phyloP scores from a whole-genome alignment of 352 stramenopile genomes.

The Globisporangium cederbergense region DNA sequence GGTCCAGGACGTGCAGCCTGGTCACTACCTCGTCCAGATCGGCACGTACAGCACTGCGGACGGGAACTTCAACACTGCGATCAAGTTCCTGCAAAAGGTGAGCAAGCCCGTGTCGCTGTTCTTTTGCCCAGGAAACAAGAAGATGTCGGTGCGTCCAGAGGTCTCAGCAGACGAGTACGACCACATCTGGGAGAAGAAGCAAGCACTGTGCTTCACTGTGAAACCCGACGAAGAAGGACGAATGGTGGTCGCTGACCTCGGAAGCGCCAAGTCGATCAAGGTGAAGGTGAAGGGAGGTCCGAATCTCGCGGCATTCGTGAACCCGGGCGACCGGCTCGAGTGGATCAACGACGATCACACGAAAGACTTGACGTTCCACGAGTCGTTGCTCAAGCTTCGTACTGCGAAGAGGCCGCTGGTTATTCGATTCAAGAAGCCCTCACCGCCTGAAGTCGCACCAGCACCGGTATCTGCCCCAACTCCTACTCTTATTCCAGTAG shows the following conservation, averaged over 20 bases:
- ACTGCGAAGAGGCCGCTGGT: conserved; percentile 79
- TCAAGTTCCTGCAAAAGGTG: conserved; percentile 88
- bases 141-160: conserved; percentile 68
- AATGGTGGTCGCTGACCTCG: conserved; percentile 81
- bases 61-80: conserved; percentile 86
- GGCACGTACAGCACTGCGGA: conserved; percentile 79
- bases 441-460: conserved; percentile 36
- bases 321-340: conserved; percentile 58
- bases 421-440: conserved; percentile 80
- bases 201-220: conserved; percentile 80
- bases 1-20: conserved; percentile 83
- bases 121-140: conserved; percentile 83
- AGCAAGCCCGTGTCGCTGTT: conserved; percentile 81
- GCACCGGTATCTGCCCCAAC: conserved; percentile 20
- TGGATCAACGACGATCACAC: conserved; percentile 86
- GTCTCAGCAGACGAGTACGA: conserved; percentile 73
- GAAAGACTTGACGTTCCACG: conserved; percentile 73
- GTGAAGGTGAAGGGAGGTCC: conserved; percentile 66
- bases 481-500: background rate
- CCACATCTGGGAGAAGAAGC: conserved; percentile 89
- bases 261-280: conserved; percentile 85
- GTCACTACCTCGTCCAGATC: conserved; percentile 87
- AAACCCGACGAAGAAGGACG: conserved; percentile 53
- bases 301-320: conserved; percentile 52
- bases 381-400: conserved; percentile 78